These are phyloP conservation scores for Groenewaldozyma sp. DNA, from an alignment of 1,139 yeast genomes.

Conservation along the genomic window DNA sequence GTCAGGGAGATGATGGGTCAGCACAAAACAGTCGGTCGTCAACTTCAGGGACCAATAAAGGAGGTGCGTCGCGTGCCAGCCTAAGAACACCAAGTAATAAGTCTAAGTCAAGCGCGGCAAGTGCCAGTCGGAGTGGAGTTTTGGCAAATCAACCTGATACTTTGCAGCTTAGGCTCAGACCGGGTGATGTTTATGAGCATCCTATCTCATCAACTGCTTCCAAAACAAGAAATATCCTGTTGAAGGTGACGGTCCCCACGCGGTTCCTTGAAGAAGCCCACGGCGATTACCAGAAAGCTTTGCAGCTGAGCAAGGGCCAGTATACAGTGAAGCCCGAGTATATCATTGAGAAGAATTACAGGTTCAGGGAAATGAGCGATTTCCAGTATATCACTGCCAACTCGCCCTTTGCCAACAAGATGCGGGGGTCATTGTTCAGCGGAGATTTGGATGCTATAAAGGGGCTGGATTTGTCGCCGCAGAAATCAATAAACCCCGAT, in stretches of 20 bases:
- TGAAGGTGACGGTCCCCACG: conserved; percentile 66
- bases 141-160: conserved; percentile 21
- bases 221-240: conserved; percentile 52
- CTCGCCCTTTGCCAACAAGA: conserved; percentile 40
- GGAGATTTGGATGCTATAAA: conserved; percentile 36
- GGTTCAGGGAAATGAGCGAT: conserved; percentile 82
- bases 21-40: neutral
- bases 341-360: conserved; percentile 58
- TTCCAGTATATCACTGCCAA: conserved; percentile 65
- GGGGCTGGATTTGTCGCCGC: conserved; percentile 23
- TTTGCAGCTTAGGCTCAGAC: conserved; percentile 56
- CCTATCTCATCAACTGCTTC: conserved; percentile 49
- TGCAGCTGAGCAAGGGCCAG: conserved; percentile 26
- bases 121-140: neutral
- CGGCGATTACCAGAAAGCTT: conserved; percentile 45
- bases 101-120: too few relatives aligned
- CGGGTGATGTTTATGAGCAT: conserved; percentile 67
- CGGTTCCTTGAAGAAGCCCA: conserved; percentile 39
- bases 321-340: conserved; percentile 53
- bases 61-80: too few relatives aligned
- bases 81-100: too few relatives aligned
- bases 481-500: conserved; percentile 21
- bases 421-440: conserved; percentile 34
- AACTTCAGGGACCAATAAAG: neutral
- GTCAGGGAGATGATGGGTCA: neutral